Evolutionary conservation across 1,284 basidiomycete genomes (phyloP).

Genomic region (Naganishia sp.): DNA sequence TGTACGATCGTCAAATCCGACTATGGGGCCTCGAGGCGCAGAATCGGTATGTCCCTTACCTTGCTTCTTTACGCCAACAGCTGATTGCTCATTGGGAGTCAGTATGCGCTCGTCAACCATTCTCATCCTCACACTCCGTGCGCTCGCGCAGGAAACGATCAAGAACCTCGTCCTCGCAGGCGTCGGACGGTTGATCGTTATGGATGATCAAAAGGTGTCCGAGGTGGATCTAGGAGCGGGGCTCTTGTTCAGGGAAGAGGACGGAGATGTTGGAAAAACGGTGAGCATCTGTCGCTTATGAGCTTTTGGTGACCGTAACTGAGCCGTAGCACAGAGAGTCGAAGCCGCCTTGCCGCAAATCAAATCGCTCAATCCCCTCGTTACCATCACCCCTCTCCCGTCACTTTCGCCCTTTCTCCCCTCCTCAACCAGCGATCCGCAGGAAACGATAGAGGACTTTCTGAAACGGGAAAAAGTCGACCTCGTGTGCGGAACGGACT

Average conservation of each 20-base stretch:
- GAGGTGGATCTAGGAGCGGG: conserved; percentile 83
- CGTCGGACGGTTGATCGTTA: conserved; percentile 60
- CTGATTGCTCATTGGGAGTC: conserved; percentile 12
- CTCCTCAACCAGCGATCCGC: conserved; percentile 13
- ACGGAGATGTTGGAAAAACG: conserved; percentile 73
- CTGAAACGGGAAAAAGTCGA: conserved; percentile 64
- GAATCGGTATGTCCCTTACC: conserved; percentile 65
- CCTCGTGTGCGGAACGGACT: conserved; percentile 80
- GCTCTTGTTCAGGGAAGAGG: conserved; percentile 91
- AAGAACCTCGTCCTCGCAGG: conserved; percentile 77
- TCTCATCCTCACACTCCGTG: conserved; percentile 75
- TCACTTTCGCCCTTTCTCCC: conserved; percentile 51
- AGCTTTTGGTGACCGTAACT: conserved; percentile 32
- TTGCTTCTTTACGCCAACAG: background rate
- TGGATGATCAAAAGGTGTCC: conserved; percentile 57
- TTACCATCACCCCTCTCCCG: conserved; percentile 70
- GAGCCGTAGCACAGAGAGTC: conserved; percentile 63
- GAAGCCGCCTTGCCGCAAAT: conserved; percentile 80
- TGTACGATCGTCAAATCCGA: conserved; percentile 96
- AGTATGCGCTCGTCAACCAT: conserved; percentile 95
- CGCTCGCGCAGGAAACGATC: conserved; percentile 90
- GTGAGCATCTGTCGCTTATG: conserved; percentile 54
- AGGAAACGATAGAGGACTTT: conserved; percentile 60
- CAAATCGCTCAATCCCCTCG: conserved; percentile 87
- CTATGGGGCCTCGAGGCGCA: conserved; percentile 98